These are phyloP conservation scores for Plectosphaerella cucumerina DNA, from an alignment of 2,329 filamentous ascomycete species.

Conservation along the genomic window DNA sequence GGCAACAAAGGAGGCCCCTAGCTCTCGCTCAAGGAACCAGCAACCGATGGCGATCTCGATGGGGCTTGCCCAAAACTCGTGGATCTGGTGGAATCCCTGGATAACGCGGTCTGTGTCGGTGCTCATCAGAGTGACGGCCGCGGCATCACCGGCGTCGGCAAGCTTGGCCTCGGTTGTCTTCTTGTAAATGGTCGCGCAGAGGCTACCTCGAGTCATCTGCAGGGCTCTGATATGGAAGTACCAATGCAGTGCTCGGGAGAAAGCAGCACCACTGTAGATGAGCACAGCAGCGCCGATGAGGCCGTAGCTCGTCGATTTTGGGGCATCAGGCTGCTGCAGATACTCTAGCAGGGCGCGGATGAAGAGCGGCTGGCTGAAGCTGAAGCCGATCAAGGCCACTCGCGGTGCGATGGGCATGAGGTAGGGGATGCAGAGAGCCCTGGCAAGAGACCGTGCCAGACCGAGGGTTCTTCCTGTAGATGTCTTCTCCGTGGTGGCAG, in stretches of 20 bases:
- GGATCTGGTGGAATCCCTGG: slow-evolving; percentile 20
- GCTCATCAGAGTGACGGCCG: slow-evolving; percentile 32
- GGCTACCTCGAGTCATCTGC: slow-evolving; percentile 22
- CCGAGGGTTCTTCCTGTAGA: slow-evolving; percentile 16
- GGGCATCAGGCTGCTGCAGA: slow-evolving; percentile 17
- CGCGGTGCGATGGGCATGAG: slow-evolving; percentile 31
- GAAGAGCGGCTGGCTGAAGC: slow-evolving; percentile 35
- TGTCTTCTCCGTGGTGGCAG: slow-evolving; percentile 14
- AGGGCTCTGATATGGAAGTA: slow-evolving; percentile 23
- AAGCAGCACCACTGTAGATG: slow-evolving; percentile 34
- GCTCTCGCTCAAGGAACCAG: slow-evolving; percentile 25
- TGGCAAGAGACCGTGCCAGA: slow-evolving; percentile 20
- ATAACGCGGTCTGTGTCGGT: slow-evolving; percentile 30
- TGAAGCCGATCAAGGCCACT: slow-evolving; percentile 24
- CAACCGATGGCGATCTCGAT: slow-evolving; percentile 25
- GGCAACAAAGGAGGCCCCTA: slow-evolving; percentile 25
- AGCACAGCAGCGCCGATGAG: slow-evolving; percentile 35
- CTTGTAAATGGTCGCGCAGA: slow-evolving; percentile 24
- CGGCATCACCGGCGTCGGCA: slow-evolving; percentile 20
- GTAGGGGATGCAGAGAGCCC: slow-evolving; percentile 25
- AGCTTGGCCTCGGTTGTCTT: slow-evolving; percentile 23
- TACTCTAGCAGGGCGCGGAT: slow-evolving; percentile 24
- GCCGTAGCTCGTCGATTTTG: slow-evolving; percentile 30
- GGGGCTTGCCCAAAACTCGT: slow-evolving; percentile 29
- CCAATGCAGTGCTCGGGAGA: slow-evolving; percentile 28